Conservation (phyloP, 2,329 filamentous ascomycete species). For the Pseudodiploospora longispora region DNA sequence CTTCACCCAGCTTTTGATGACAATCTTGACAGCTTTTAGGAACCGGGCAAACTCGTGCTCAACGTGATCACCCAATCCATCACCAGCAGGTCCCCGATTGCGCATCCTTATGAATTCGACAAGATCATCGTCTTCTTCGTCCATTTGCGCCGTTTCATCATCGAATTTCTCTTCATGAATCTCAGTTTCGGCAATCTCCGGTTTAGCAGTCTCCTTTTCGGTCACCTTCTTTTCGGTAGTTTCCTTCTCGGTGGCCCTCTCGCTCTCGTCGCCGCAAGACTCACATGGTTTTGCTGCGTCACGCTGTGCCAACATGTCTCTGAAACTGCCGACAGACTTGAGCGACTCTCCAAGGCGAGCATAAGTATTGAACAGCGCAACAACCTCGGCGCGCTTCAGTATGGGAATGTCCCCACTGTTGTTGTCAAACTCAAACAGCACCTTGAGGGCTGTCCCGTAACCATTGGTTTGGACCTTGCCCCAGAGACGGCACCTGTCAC, state of each 20-base stretch:
- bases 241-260: constrained; percentile 29
- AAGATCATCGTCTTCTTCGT: constrained; percentile 18
- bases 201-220: constrained; percentile 32
- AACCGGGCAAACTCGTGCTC: constrained; percentile 57
- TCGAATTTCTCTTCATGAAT: too few relatives aligned
- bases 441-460: constrained; percentile 89
- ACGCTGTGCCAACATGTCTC: constrained; percentile 34
- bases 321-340: constrained; percentile 65
- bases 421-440: constrained; percentile 87
- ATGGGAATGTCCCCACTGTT: constrained; percentile 56
- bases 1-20: constrained; percentile 61
- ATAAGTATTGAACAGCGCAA: constrained; percentile 90
- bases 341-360: constrained; percentile 79
- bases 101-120: constrained; percentile 18
- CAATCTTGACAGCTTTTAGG: constrained; percentile 52
- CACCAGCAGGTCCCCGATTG: constrained; percentile 22
- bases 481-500: constrained; percentile 97
- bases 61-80: constrained; percentile 47
- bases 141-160: background rate
- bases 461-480: constrained; percentile 93
- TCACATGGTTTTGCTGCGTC: constrained; percentile 21
- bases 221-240: constrained; percentile 32
- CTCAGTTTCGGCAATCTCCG: constrained; percentile 26
- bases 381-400: constrained; percentile 82
- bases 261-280: constrained; percentile 15